Evolutionary conservation across 23 red algal species (phyloP), one percentile per base, ranked within the genome.

Genomic region (Agarophyton chilense): DNA sequence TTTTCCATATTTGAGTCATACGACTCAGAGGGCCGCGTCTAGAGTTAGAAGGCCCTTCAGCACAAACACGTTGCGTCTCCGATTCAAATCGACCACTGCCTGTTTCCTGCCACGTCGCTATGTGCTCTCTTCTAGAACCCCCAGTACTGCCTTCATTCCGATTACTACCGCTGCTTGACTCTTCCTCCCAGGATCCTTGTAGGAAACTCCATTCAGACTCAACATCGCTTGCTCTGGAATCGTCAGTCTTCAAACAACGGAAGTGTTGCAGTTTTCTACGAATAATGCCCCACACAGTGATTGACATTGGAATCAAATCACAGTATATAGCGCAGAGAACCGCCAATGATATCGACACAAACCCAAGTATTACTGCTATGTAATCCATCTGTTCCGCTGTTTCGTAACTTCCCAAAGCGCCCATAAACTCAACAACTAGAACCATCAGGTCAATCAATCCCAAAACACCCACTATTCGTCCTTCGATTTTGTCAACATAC

Each of bases 401-500:
- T 33, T 84, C 73, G 43, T 94, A 85, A 0, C 52, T 53, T 8
- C 79, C 80, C 17, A 94, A 73, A 8, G 82, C 74, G 34, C 52
- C 70, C 68, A 86, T 43, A 35, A 94, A 86, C 75, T 94, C 91
- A 22, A 94, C 56, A 28, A 94, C 47, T 57, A 94, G 39, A 10
- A 86, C 25, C 53, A 94, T 54, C 10, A 94, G 57, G 43, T 94
- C 91, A n/a, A 79, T 61, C 31, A 91, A 44, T 36, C 55, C 88
- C 3, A 91, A 54, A 13, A 87, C 33, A 43, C 40, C 72, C 33
- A 94, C 81, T 17, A 94, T 81, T 79, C 55, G 34, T 44, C 91
- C 91, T 44, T 94, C 79, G 28, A 87, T 81, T 60, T 78, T 84
- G 60, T 94, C 91, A 21, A 79, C 82, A 72, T 74, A 86, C 0